Evolutionary conservation across 345 rosid species (phyloP), one percentile per base, ranked within the genome.

Genomic region (Citrus mangshanensis): DNA sequence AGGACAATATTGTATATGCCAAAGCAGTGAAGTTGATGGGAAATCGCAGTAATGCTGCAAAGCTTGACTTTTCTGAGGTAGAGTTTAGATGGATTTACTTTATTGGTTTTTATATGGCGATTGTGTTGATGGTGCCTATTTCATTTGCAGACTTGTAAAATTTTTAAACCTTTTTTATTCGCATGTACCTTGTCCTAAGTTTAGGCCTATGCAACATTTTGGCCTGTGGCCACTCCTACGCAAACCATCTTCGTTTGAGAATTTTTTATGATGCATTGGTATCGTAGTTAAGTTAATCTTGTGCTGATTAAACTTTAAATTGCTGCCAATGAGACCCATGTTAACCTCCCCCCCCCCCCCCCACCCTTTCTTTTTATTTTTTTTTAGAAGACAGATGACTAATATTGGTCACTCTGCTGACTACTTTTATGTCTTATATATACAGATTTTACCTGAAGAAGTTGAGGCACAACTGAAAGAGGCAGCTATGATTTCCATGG

Each of bases 1-100:
- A 84, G 46, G 98, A 96, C 79, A 94, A 93, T 84, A 94, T 96
- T 55, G 84, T 73, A 1, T 94, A 96, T 78, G 98, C 98, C 27
- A 96, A 93, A 86, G 59, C 89, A 19, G 98, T 96, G 56, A 96
- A 96, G 82, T 72, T 91, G 75, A 91, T 96, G 98, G 93, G 99
- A 25, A 12, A 86, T 69, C 93, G 99, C 22, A 85, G 82, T 51
- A 91, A 92, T 83, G 97, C 98, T 1, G 91, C 92, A 34, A 91
- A 89, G 78, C 91, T 96, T 22, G 99, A 96, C 73, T 93, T 96
- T 81, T 94, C 99, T 64, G 97, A 88, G 94, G 96, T 91, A 69
- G 22, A 46, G 51, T 46, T 68, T 16, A 5, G 38, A 65, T 18
- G 5, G 60, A 65, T 77, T 34, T 10, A 34, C 28, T 34, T 65